phyloP scores from a whole-genome alignment of 352 stramenopile species.

The Saprolegnia diclina region DNA sequence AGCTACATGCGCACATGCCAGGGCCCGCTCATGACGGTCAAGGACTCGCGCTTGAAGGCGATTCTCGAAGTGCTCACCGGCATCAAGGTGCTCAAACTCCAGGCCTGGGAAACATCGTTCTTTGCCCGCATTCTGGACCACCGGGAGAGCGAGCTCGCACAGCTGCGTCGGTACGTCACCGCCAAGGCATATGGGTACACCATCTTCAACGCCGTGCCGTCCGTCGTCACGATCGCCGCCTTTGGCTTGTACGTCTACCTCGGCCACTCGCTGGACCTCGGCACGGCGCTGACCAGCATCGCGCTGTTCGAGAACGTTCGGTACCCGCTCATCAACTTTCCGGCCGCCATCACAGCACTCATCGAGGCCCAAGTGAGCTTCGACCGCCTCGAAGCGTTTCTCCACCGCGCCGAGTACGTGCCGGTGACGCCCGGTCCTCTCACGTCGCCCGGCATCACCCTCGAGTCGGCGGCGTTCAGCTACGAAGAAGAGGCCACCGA shows the following conservation, averaged over 20 bases:
- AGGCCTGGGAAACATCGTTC: constrained; percentile 92
- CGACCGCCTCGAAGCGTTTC: constrained; percentile 47
- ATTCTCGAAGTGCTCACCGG: constrained; percentile 89
- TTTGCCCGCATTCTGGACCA: constrained; percentile 49
- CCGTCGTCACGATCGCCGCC: constrained; percentile 55
- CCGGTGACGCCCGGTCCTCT: constrained; percentile 67
- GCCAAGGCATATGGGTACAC: constrained; percentile 44
- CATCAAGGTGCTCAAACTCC: constrained; percentile 96
- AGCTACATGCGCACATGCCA: constrained; percentile 81
- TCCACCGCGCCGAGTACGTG: constrained; percentile 34
- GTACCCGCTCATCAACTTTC: constrained; percentile 93
- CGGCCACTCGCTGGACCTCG: constrained; percentile 59
- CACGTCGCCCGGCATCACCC: constrained; percentile 36
- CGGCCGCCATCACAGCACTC: constrained; percentile 51
- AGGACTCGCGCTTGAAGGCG: constrained; percentile 90
- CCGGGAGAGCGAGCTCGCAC: constrained; percentile 65
- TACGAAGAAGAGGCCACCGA: constrained; percentile 28
- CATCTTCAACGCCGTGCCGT: constrained; percentile 81
- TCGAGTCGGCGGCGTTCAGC: constrained; percentile 60
- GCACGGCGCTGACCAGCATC: constrained; percentile 92
- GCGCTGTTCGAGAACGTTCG: constrained; percentile 96
- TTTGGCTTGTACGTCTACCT: constrained; percentile 58
- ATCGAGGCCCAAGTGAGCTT: constrained; percentile 57
- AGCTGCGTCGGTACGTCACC: constrained; percentile 62
- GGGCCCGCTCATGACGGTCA: constrained; percentile 83